Conservation (phyloP, 805 yeast genomes). For the Ogataea ganodermae region DNA sequence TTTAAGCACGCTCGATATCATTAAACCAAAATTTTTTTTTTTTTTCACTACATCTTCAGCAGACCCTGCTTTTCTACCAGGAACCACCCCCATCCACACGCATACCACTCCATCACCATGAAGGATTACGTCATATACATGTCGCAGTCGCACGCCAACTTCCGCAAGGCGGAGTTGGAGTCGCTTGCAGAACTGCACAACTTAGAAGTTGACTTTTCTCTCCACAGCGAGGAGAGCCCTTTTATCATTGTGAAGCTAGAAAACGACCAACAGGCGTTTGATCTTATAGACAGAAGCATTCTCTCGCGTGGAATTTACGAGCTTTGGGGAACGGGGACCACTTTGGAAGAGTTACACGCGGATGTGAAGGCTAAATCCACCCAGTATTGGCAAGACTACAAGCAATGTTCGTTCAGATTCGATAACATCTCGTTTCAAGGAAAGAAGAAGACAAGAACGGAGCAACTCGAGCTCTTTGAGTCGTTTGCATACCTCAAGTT, state of each 20-base stretch:
- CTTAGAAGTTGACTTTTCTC: slow-evolving; percentile 58
- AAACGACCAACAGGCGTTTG: slow-evolving; percentile 65
- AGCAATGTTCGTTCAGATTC: slow-evolving; percentile 67
- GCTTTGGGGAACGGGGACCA: slow-evolving; percentile 73
- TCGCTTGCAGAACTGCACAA: slow-evolving; percentile 71
- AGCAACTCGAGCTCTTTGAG: slow-evolving; percentile 66
- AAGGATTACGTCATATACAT: slow-evolving; percentile 73
- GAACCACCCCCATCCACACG: not conserved
- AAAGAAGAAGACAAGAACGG: slow-evolving; percentile 47
- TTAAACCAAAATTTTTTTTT: not conserved
- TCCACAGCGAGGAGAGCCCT: slow-evolving; percentile 63
- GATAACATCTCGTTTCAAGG: slow-evolving; percentile 81
- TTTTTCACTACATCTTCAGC: not conserved
- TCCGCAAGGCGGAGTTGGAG: slow-evolving; percentile 80
- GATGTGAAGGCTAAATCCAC: slow-evolving; percentile 40
- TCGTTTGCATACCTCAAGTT: slow-evolving; percentile 69
- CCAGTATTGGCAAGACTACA: slow-evolving; percentile 37
- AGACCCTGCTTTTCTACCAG: not conserved
- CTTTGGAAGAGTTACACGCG: slow-evolving; percentile 58
- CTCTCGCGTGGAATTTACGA: slow-evolving; percentile 78
- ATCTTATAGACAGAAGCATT: slow-evolving; percentile 66
- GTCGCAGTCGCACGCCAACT: slow-evolving; percentile 81
- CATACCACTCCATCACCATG: slow-evolving; percentile 30
- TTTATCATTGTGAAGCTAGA: slow-evolving; percentile 69
- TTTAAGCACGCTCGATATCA: no score